A percentile compares a stretch with the other conserved stretches of the same genome.
phyloP scores from a whole-genome alignment of 768 basidiomycete species.

The Kwoniella dendrophila region DNA sequence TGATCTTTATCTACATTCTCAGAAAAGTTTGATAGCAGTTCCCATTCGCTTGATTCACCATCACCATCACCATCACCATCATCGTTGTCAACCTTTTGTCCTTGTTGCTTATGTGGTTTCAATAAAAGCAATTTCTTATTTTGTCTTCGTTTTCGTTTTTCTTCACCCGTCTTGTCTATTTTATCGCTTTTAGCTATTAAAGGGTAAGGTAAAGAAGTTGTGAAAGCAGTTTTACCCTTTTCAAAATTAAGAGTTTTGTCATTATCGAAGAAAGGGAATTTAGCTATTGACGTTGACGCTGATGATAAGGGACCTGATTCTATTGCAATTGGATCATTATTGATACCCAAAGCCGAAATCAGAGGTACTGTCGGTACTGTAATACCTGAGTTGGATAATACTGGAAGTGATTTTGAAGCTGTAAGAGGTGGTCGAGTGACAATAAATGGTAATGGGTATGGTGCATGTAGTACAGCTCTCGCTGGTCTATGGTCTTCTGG shows the following conservation, averaged over 20 bases:
- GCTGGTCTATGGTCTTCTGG: constrained; percentile 20
- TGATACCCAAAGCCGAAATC: too few species aligned
- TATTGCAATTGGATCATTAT: too few species aligned
- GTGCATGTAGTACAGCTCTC: constrained; percentile 38
- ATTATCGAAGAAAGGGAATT: constrained; percentile 6
- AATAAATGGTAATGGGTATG: constrained; percentile 39
- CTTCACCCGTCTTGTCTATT: neutral
- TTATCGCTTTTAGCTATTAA: too few species aligned
- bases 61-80: constrained; percentile 2
- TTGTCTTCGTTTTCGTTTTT: constrained; percentile 12
- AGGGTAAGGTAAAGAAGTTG: too few species aligned
- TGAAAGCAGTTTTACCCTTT: too few species aligned
- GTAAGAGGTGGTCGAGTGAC: constrained; percentile 17
- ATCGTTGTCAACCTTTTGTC: constrained; percentile 11
- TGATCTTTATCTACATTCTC: neutral
- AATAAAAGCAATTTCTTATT: constrained; percentile 3
- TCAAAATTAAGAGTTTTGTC: too few species aligned
- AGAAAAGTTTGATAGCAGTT: neutral
- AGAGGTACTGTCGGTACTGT: constrained; percentile 9
- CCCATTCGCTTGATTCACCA: constrained; percentile 17
- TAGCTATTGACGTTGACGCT: neutral
- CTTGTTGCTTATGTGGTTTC: constrained; percentile 6
- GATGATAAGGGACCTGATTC: neutral
- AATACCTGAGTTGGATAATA: neutral
- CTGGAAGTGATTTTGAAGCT: neutral